Base-by-base conservation (phyloP, 208 protist genomes). In the Crithidia expoeki region DNA sequence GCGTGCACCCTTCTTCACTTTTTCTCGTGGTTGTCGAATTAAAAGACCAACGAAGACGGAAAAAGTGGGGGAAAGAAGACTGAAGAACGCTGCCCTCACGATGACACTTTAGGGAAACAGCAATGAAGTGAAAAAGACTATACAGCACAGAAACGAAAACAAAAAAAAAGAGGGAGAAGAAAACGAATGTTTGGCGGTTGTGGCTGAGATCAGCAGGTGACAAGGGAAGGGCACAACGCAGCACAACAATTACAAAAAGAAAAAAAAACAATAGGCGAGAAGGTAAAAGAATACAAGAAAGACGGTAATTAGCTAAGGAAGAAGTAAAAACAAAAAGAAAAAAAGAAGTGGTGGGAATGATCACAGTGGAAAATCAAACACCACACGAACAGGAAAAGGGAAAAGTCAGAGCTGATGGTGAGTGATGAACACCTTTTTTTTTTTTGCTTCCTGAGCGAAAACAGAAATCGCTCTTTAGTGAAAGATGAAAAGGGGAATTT, bases 91-190 rank as follows among this genome's bases (percentile, higher is more conserved):
- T n/a, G n/a, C n/a, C n/a, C n/a, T n/a, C n/a, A n/a, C n/a, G n/a
- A n/a, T n/a, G n/a, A n/a, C n/a, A n/a, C n/a, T n/a, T n/a, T n/a
- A n/a, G 21, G 44, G 19, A 49, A 6, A 49, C 9, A 49, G 21
- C 10, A 5, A 6, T 6, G 16, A 49, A 49, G 16, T n/a, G 19
- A 19, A 49, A 49, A 12, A 49, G 19, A 12, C 44, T 49, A 49
- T 49, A 49, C 10, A 56, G n/a, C 27, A 30, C 12, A 34, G 34
- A 56, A 56, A 34, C 23, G 28, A 67, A 16, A 55, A 58, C 32
- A 52, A 40, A 67, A 17, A 49, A 52, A 64, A 52, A 59, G 19
- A 49, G 44, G 49, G 6, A 49, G 19, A 49, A 49, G 44, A 53
- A 40, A 40, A 40, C 5, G 36, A 14, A 14, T 40, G 14, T 49